Percentiles rank a stretch among this genome's conserved stretches.
These are phyloP conservation scores for Pelargonium citronellum DNA, from an alignment of 441 rosid species.

Conservation along the genomic window DNA sequence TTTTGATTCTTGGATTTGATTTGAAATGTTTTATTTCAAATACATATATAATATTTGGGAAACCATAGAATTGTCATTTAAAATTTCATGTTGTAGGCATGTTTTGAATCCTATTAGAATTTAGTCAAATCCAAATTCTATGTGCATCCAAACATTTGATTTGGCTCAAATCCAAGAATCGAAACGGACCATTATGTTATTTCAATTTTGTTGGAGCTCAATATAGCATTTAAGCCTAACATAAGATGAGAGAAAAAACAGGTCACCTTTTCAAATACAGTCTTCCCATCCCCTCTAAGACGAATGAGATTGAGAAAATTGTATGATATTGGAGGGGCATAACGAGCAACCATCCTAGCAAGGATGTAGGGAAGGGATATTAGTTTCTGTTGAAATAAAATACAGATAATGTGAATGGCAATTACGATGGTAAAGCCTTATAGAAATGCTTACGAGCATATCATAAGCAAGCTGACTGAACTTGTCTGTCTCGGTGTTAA, in stretches of 20 bases:
- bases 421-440: slow-evolving; percentile 8
- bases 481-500: slow-evolving; percentile 93
- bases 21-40: no score
- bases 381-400: slow-evolving; percentile 1
- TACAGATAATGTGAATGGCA: slow-evolving; percentile 11
- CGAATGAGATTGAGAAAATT: slow-evolving; percentile 90
- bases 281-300: slow-evolving; percentile 38
- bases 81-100: no score
- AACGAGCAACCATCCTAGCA: slow-evolving; percentile 95
- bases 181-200: neutral
- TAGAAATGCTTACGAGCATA: slow-evolving; percentile 79
- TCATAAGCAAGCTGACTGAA: slow-evolving; percentile 94
- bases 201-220: slow-evolving; percentile 7
- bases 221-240: slow-evolving; percentile 6
- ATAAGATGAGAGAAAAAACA: slow-evolving; percentile 10
- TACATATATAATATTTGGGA: no score
- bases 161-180: no score
- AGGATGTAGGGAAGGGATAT: slow-evolving; percentile 21
- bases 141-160: neutral
- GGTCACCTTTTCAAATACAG: slow-evolving; percentile 84
- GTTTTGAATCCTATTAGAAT: no score
- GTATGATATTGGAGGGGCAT: slow-evolving; percentile 92
- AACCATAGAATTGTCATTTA: no score
- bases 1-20: no score
- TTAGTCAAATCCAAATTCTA: neutral